Conservation (phyloP, 345 rosid genomes). For the Garcia nutans region DNA sequence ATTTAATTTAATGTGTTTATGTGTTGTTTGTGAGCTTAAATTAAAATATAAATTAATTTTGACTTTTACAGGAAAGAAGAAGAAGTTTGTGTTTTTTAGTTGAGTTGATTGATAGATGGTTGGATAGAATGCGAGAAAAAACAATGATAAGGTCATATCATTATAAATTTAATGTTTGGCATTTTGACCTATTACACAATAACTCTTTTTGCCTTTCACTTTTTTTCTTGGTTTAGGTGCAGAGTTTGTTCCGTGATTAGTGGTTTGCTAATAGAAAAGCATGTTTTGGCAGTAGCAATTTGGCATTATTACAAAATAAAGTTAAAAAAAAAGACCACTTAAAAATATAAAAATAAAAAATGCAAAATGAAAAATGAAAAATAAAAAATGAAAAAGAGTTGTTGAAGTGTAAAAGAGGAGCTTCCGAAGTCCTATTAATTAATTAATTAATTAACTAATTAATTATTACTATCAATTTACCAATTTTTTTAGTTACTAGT, state of each 20-base stretch:
- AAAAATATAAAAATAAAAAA: not conserved
- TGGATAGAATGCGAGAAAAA: not conserved
- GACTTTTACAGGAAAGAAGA: too few species aligned
- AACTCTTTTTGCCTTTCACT: not conserved
- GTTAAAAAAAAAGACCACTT: not conserved
- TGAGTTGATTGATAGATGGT: too few species aligned
- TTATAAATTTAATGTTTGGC: too few species aligned
- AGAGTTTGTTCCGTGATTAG: slow-evolving; percentile 11
- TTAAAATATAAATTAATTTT: too few species aligned
- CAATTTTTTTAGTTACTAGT: not conserved
- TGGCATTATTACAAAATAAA: not conserved
- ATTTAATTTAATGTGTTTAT: too few species aligned
- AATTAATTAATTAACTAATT: not conserved
- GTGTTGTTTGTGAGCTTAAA: too few species aligned
- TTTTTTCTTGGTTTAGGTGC: slow-evolving; percentile 2
- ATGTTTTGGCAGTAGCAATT: not conserved
- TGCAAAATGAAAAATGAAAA: not conserved
- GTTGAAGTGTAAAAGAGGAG: not conserved
- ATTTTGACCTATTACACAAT: not conserved
- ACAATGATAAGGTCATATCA: too few species aligned
- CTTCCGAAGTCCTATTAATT: not conserved
- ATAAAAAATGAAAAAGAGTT: too few species aligned
- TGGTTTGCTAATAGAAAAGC: not conserved
- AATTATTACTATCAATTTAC: too few species aligned
- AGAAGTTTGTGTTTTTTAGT: too few species aligned